Conservation (phyloP, 129 eudicot species). For the Arctium lappa region DNA sequence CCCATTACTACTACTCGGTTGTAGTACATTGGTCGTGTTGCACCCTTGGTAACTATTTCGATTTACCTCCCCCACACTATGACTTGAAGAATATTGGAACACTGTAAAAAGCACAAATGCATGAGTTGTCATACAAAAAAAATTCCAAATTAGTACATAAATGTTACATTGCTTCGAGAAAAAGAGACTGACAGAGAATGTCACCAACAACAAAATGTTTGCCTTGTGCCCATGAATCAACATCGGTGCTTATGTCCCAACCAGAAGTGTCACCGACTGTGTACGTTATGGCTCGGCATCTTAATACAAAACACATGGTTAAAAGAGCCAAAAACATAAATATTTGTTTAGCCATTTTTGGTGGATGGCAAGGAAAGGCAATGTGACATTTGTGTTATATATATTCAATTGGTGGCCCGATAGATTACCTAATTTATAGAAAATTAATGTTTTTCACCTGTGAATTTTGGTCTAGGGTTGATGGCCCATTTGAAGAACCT, state of each 20-base stretch:
- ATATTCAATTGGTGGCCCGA: neutral
- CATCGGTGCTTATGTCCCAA: conserved; percentile 84
- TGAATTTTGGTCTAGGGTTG: conserved; percentile 29
- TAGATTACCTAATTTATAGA: conserved; percentile 47
- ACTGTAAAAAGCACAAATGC: conserved; percentile 23
- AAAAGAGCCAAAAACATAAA: conserved; percentile 10
- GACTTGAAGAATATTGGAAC: conserved; percentile 60
- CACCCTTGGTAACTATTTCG: conserved; percentile 47
- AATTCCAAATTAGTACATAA: neutral
- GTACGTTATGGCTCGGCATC: conserved; percentile 55
- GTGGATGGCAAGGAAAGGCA: neutral
- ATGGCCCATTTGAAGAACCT: conserved; percentile 25
- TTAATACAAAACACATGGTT: conserved; percentile 28
- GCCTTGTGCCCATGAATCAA: conserved; percentile 61
- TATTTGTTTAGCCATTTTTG: conserved; percentile 27
- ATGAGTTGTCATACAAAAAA: neutral
- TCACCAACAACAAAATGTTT: conserved; percentile 71
- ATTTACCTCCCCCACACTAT: conserved; percentile 52
- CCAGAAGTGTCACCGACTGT: conserved; percentile 74
- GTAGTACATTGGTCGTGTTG: conserved; percentile 57
- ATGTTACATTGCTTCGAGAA: neutral
- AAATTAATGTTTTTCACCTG: neutral
- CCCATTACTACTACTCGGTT: conserved; percentile 62
- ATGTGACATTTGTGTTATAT: conserved; percentile 16
- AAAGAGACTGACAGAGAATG: conserved; percentile 47